Conservation (phyloP, 495 filamentous ascomycete genomes). For the Evansstolkia leycettana region DNA sequence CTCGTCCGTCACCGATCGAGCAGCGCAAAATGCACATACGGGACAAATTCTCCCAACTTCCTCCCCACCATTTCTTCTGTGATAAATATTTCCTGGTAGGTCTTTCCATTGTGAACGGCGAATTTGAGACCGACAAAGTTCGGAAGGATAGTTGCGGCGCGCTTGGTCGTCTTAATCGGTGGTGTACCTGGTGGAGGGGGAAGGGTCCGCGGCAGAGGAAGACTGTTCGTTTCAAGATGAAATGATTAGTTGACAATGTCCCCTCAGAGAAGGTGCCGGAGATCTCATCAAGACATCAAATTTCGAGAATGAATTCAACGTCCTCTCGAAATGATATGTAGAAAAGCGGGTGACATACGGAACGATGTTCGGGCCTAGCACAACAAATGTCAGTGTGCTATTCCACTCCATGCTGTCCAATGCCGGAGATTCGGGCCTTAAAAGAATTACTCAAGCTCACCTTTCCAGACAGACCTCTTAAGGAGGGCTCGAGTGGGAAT, state of each 20-base stretch:
- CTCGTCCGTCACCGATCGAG: no score
- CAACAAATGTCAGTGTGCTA: slow-evolving; percentile 9
- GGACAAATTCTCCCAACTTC: slow-evolving; percentile 89
- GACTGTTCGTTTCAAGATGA: slow-evolving; percentile 11
- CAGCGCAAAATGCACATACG: slow-evolving; percentile 51
- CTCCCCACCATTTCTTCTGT: slow-evolving; percentile 98
- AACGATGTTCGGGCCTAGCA: slow-evolving; percentile 38
- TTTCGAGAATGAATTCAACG: no score
- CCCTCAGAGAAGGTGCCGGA: no score
- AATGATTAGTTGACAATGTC: no score
- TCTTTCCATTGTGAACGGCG: slow-evolving; percentile 91
- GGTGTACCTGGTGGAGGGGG: slow-evolving; percentile 47
- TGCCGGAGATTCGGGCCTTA: background rate
- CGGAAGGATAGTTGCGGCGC: slow-evolving; percentile 85
- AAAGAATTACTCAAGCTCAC: slow-evolving; percentile 20
- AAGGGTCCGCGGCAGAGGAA: slow-evolving; percentile 28
- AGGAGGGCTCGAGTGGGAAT: slow-evolving; percentile 46
- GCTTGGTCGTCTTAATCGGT: slow-evolving; percentile 80
- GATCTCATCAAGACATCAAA: no score
- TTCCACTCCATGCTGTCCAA: background rate
- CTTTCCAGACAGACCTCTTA: slow-evolving; percentile 66
- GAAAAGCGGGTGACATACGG: slow-evolving; percentile 26
- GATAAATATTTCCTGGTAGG: slow-evolving; percentile 74
- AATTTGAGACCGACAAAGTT: slow-evolving; percentile 92
- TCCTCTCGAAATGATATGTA: no score